Percentiles rank a stretch among this genome's conserved stretches.
phyloP scores from a whole-genome alignment of 2,329 filamentous ascomycete genomes.

The Phyllosticta paracitricarpa region DNA sequence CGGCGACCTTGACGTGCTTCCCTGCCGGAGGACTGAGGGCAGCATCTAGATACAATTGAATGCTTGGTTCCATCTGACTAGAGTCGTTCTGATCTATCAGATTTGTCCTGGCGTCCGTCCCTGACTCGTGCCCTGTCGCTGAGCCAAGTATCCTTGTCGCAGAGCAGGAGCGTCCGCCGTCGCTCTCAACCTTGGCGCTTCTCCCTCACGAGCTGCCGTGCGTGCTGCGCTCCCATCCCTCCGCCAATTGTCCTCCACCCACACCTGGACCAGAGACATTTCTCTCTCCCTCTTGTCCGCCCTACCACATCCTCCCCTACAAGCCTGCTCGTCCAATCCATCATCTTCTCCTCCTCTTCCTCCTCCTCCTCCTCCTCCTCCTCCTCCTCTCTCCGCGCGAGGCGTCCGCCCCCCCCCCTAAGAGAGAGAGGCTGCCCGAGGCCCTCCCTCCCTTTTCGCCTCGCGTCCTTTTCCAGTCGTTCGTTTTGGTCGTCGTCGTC shows the following conservation, averaged over 20 bases:
- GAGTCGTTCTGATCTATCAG: no score
- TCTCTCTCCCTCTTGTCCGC: not conserved
- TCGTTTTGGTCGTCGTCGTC: conserved; percentile 4
- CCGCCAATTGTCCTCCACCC: conserved; percentile 6
- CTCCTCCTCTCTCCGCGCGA: not conserved
- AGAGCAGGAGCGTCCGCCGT: conserved; percentile 8
- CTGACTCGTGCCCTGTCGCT: conserved; percentile 5
- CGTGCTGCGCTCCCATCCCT: conserved; percentile 6
- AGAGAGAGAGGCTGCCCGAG: not conserved
- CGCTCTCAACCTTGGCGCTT: conserved; percentile 7
- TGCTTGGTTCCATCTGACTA: no score
- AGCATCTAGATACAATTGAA: no score
- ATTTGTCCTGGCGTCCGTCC: not conserved
- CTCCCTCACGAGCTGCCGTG: conserved; percentile 2
- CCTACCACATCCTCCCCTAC: not conserved
- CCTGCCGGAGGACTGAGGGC: not conserved
- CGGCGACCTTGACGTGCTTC: not conserved
- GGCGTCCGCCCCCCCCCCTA: not conserved
- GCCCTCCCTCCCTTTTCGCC: not conserved
- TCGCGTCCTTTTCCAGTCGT: not conserved
- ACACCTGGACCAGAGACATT: not conserved
- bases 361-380: not conserved
- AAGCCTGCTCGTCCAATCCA: not conserved
- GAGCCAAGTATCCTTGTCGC: conserved; percentile 5
- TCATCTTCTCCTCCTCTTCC: not conserved